Evolutionary conservation across 345 rosid species (phyloP), one percentile per base, ranked within the genome.

Genomic region (Citrus maxima): DNA sequence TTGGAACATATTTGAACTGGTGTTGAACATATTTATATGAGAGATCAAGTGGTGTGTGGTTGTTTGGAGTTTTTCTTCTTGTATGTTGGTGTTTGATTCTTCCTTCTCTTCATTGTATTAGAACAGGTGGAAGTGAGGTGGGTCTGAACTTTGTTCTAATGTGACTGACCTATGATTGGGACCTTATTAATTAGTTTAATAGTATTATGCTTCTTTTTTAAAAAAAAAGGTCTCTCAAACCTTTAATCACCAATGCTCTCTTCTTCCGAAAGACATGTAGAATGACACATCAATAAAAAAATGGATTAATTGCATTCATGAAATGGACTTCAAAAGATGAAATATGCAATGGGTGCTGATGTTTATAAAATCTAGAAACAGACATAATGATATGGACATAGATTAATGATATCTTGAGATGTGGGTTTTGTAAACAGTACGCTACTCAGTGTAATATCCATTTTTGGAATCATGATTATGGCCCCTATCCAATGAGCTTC

Each of bases 81-180:
- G 46, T 66, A 40, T 25, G 65, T 55, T 49, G 21, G 38, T 73
- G 14, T 62, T 59, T 75, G 81, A 79, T 67, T 76, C 78, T 75
- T 80, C 25, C 60, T 77, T 61, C 77, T 66, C 5, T 49, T 76
- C 12, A 62, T 78, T 80, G 80, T 69, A 40, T 25, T 64, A 18
- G 81, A 81, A 49, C 80, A 63, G 78, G 83, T 81, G 81, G 86
- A 64, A 60, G 73, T 80, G 84, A 77, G 82, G 59, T 78, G 79
- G 84, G 70, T 78, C 75, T 55, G 49, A 65, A 54, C 65, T 76
- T 77, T 84, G 79, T 78, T 78, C 37, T 65, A 40, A 66, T 75
- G 85, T 38, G 24, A 61, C 67, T 70, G 76, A 6, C 10, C 35
- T 16, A 25, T 67, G 80, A 82, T 80, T 59, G 42, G 67, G 86